Conservation (phyloP, 306 rosid genomes). For the Vigna reflexopilosa region DNA sequence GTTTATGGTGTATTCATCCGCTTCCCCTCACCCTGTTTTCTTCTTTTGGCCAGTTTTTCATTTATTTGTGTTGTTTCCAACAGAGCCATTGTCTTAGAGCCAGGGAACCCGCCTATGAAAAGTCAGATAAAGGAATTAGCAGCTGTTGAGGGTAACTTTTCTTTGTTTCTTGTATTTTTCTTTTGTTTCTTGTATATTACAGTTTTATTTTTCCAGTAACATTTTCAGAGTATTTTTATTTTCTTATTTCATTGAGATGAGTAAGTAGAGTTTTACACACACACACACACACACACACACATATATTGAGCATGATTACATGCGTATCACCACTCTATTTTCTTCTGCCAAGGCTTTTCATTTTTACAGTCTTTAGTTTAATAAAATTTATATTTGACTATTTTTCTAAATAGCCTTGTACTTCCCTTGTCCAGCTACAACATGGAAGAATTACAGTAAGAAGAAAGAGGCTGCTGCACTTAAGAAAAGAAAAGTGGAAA, state of each 20-base stretch:
- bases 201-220: not conserved
- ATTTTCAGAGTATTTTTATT: conserved; percentile 18
- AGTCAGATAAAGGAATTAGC: conserved; percentile 70
- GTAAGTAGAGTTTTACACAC: conserved; percentile 1
- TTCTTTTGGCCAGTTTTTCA: conserved; percentile 29
- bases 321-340: conserved; percentile 39
- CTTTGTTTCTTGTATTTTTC: conserved; percentile 27
- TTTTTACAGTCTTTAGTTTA: conserved; percentile 32
- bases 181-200: conserved; percentile 26
- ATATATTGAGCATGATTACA: conserved; percentile 30
- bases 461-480: conserved; percentile 83
- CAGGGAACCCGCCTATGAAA: conserved; percentile 79
- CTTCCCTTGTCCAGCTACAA: conserved; percentile 66
- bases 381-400: conserved; percentile 19
- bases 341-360: conserved; percentile 41
- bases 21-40: not conserved
- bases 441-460: conserved; percentile 71
- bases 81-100: conserved; percentile 95
- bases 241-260: conserved; percentile 20
- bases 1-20: conserved; percentile 31
- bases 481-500: conserved; percentile 80
- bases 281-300: no score
- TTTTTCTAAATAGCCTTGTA: conserved; percentile 42
- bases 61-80: conserved; percentile 45
- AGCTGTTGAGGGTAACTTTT: conserved; percentile 75